Evolutionary conservation across 108 stramenopile species (phyloP), one percentile per base, ranked within the genome.

Genomic region (Thalassiosira profunda): DNA sequence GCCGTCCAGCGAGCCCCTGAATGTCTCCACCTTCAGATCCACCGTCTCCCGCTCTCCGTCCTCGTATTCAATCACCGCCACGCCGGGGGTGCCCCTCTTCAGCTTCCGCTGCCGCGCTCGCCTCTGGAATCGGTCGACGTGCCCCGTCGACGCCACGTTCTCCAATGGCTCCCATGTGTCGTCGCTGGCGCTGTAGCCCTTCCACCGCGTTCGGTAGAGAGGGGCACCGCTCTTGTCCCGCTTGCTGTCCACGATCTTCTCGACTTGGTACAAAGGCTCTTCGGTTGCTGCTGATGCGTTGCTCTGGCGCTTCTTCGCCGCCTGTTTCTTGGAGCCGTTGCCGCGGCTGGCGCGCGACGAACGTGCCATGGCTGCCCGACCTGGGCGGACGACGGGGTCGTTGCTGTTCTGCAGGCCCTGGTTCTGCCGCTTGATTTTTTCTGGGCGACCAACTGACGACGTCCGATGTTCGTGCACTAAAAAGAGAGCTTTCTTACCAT

Each of bases 91-190:
- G 3, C 31, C 43, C 12, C 37, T 28, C 34, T 47, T 65, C 15
- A 74, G 57, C 17, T 37, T 31, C 15, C 21, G 12, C 62, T 47
- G 52, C 28, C 72, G 34, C 42, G 51, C 57, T 20, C 44, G 17
- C 47, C 72, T 18, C 37, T 64, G 55, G 59, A 49, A 74, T 30
- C 72, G 43, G 53, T 74, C 72, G 54, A 73, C 55, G 64, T 73
- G 72, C 4, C 72, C 72, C 29, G 72, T 74, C 37, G 46, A 18
- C n/a, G 47, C 63, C 5, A 74, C 63, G 35, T 74, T 57, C 30
- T 48, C 72, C 21, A 45, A 24, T 18, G 72, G 72, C 37, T 74
- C 72, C 72, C 72, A 74, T 2, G 72, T 74, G 31, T 74, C 72
- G 21, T 74, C 72, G 43, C 2, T 23, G 17, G 63, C 23, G 14